Evolutionary conservation across 2,329 filamentous ascomycete genomes (phyloP), one percentile per base, ranked within the genome.

Genomic region (Arthroderma uncinatum): DNA sequence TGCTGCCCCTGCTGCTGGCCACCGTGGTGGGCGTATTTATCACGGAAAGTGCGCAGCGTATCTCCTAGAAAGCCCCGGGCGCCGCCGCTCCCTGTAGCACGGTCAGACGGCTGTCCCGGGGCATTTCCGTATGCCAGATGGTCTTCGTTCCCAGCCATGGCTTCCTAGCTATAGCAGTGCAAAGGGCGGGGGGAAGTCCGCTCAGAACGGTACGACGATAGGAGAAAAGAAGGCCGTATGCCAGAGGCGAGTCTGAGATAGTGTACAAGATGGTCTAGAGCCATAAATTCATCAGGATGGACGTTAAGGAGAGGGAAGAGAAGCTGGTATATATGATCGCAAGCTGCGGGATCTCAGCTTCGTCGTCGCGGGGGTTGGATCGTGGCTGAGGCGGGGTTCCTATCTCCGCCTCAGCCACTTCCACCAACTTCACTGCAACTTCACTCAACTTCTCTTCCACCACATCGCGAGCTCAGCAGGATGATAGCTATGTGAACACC

Each of bases 71-170:
- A 65, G n/a, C 78, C 76, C 40, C 78, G 72, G 44, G 78, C 74
- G 40, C 69, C 70, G 47, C 75, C 74, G 36, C 62, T 64, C 42
- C 62, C 61, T 4, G 62, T 68, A 54, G 64, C 67, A 55, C 67
- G 69, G 62, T 63, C 66, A 62, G 25, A 53, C 60, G 62, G 64
- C 64, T 71, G 65, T 33, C 64, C 67, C 58, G 76, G 70, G 62
- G 78, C 79, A 36, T 78, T 74, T 60, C 79, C 79, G 65, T 82
- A 82, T 56, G 79, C 79, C 65, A 82, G 64, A 60, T 74, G 72
- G 62, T 82, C 76, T 61, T 81, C 76, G 57, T 72, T 65, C 53
- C 69, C 64, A 16, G 72, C 69, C 72, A 74, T 74, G 16, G 23
- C 50, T 36, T 44, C 7, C 16, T 10, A n/a, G 39, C 39, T 23